Conservation (phyloP, 1,284 basidiomycete genomes). For the Peniophora sp. region DNA sequence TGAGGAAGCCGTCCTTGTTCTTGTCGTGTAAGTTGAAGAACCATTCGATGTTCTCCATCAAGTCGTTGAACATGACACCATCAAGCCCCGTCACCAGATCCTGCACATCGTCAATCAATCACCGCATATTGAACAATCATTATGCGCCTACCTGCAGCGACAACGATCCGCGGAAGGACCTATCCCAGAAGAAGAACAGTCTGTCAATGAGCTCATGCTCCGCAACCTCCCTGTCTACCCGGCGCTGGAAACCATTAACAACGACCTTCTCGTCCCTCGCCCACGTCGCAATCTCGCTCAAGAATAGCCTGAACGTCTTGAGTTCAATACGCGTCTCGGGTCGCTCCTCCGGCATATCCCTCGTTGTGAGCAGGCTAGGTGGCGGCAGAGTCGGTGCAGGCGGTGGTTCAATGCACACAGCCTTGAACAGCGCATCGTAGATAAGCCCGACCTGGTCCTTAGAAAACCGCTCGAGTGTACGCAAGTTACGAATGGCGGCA, state of each 20-base stretch:
- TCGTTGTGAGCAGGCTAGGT: constrained; percentile 42
- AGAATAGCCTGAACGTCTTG: constrained; percentile 82
- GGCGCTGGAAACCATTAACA: constrained; percentile 86
- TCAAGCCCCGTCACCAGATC: constrained; percentile 89
- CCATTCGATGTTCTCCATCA: constrained; percentile 99
- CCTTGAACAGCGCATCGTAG: constrained; percentile 87
- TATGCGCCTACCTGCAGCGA: constrained; percentile 67
- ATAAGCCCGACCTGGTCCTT: constrained; percentile 89
- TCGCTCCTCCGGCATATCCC: constrained; percentile 62
- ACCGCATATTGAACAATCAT: background rate
- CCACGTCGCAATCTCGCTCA: constrained; percentile 95
- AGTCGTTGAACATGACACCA: constrained; percentile 89
- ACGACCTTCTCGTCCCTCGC: constrained; percentile 93
- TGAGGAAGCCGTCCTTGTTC: constrained; percentile 89
- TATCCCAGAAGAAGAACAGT: constrained; percentile 90
- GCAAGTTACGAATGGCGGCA: constrained; percentile 87
- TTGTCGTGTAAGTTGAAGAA: constrained; percentile 97
- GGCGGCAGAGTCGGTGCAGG: constrained; percentile 39
- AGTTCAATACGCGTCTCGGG: constrained; percentile 87
- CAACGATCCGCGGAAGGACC: constrained; percentile 68
- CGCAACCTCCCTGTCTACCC: constrained; percentile 70
- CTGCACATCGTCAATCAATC: constrained; percentile 34
- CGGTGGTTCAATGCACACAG: constrained; percentile 74
- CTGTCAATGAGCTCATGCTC: constrained; percentile 81
- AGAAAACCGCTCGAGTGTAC: constrained; percentile 72